Base-by-base conservation (phyloP, 495 filamentous ascomycete genomes). In the Penicillium mononematosum region DNA sequence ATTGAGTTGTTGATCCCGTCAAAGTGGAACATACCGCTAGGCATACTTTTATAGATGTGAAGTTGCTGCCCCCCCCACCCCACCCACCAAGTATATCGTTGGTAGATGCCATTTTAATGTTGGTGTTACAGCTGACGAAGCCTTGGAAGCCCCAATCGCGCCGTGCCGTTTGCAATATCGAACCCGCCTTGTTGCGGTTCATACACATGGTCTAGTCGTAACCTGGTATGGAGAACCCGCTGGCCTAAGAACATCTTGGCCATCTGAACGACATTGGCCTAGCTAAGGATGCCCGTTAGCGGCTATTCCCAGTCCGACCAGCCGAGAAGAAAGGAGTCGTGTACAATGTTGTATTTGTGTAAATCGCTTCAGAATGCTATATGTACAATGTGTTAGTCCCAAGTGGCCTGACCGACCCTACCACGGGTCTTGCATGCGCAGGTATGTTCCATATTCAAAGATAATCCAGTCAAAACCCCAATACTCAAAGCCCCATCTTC, bases 321-420 rank as follows among this genome's bases (percentile, higher is more conserved):
- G 14, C 16, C 36, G n/a, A 39, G n/a, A 17, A 3, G 36, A 44
- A 24, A 44, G 20, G 5, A 44, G 6, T 8, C 3, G 11, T 10
- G 17, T n/a, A n/a, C n/a, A n/a, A n/a, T n/a, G n/a, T n/a, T n/a
- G n/a, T 44, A 3, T 24, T 11, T 44, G 10, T 44, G 42, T 24
- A 46, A 46, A 46, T 46, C 45, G 45, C 45, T 46, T 29, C 45
- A 46, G 32, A 48, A 48, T 48, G 45, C 45, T 48, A 48, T 48
- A 48, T 48, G n/a, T 48, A 48, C 45, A 48, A 32, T 32, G 11
- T 27, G 16, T 27, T 20, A 16, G 45, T 29, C 45, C 10, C 31
- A 14, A 12, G 31, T 14, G 10, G 9, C 31, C 10, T 9, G 31
- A 12, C 31, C 9, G 10, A 32, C 31, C 31, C 31, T 10, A 14